phyloP scores from a whole-genome alignment of 176 grass and related monocot species.

The Typha latifolia region DNA sequence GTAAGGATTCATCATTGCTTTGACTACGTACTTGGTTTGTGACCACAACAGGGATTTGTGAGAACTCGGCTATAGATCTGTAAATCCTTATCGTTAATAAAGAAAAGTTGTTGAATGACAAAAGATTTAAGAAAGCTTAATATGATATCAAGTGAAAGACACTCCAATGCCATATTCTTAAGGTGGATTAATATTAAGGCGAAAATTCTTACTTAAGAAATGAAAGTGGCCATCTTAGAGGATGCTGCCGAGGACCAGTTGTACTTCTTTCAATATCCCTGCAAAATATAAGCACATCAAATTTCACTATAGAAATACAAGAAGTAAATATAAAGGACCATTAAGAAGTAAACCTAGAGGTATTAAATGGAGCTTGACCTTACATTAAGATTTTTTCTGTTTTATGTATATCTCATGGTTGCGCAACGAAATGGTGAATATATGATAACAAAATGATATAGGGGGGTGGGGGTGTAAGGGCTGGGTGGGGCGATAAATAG shows the following conservation, averaged over 20 bases:
- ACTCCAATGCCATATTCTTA: background rate
- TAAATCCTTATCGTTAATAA: background rate
- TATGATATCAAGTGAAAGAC: background rate
- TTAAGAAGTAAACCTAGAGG: background rate
- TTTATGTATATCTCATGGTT: too few species aligned
- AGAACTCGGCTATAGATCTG: slow-evolving; percentile 84
- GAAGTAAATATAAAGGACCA: background rate
- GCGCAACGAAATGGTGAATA: too few species aligned
- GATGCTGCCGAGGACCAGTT: slow-evolving; percentile 37
- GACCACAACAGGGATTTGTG: slow-evolving; percentile 75
- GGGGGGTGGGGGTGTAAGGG: too few species aligned
- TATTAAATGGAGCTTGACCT: background rate
- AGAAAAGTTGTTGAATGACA: background rate
- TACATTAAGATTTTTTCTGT: background rate
- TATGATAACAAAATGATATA: too few species aligned
- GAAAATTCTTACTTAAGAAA: slow-evolving; percentile 76
- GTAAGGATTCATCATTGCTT: slow-evolving; percentile 57
- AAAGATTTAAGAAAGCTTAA: background rate
- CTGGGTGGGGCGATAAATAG: too few species aligned
- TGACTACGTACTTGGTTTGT: slow-evolving; percentile 96
- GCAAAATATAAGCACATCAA: slow-evolving; percentile 7
- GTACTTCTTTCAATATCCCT: slow-evolving; percentile 58
- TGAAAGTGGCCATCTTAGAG: slow-evolving; percentile 75
- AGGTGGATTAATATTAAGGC: slow-evolving; percentile 1
- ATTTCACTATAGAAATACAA: background rate